These are phyloP conservation scores for Cicer yamashitae DNA, from an alignment of 306 rosid species.

Conservation along the genomic window DNA sequence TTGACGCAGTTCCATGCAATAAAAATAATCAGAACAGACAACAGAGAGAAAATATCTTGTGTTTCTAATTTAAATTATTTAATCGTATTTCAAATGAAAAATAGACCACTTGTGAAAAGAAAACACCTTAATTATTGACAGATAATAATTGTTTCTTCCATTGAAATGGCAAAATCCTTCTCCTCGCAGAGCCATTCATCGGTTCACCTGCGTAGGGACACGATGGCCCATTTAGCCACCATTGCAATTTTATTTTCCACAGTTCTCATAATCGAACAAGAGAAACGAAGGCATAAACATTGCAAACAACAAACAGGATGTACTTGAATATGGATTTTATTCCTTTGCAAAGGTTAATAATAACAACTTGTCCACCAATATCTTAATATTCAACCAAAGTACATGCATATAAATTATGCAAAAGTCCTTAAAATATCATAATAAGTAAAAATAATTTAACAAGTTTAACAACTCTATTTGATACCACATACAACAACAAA, in stretches of 20 bases:
- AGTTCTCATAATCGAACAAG: slow-evolving; percentile 31
- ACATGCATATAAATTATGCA: slow-evolving; percentile 56
- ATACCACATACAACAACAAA: slow-evolving; percentile 47
- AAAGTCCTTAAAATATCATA: slow-evolving; percentile 54
- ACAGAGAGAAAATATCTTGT: background rate
- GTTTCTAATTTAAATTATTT: background rate
- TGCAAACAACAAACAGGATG: slow-evolving; percentile 23
- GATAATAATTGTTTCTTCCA: background rate
- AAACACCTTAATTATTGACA: slow-evolving; percentile 4
- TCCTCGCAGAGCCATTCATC: background rate
- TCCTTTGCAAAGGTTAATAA: slow-evolving; percentile 52
- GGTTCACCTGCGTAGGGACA: background rate
- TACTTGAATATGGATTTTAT: slow-evolving; percentile 48
- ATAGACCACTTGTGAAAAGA: background rate
- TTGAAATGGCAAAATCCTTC: background rate
- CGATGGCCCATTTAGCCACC: background rate
- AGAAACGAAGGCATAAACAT: slow-evolving; percentile 17
- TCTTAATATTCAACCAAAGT: slow-evolving; percentile 46
- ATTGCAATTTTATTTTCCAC: background rate
- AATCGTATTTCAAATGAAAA: background rate
- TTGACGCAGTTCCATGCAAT: background rate
- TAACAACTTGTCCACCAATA: slow-evolving; percentile 50
- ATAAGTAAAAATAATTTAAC: slow-evolving; percentile 33
- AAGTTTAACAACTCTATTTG: slow-evolving; percentile 41
- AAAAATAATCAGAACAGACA: too few species aligned